Conservation (phyloP, 140 eudicot genomes). For the Erigeron philadelphicus region DNA sequence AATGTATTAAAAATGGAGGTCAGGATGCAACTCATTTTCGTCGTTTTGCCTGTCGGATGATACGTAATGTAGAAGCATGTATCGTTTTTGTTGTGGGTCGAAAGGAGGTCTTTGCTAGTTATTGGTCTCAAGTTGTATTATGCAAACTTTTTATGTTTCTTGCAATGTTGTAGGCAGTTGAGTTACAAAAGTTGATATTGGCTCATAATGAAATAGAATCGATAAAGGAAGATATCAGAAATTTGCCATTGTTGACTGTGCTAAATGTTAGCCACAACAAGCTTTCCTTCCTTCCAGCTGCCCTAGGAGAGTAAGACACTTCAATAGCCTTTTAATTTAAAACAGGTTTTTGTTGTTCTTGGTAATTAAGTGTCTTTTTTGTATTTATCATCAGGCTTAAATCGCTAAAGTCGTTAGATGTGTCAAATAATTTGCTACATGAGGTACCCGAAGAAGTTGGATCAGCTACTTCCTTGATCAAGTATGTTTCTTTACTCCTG, state of each 20-base stretch:
- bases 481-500: conserved; percentile 39
- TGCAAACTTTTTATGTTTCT: conserved; percentile 7
- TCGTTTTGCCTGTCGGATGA: too few species aligned
- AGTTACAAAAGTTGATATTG: conserved; percentile 86
- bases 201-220: conserved; percentile 81
- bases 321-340: background rate
- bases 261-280: conserved; percentile 85
- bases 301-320: conserved; percentile 81
- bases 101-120: too few species aligned
- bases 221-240: conserved; percentile 73
- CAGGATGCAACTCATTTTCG: too few species aligned
- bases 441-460: conserved; percentile 79
- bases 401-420: conserved; percentile 66
- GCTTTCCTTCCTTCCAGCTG: conserved; percentile 76
- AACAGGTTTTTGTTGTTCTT: background rate
- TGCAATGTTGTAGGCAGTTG: conserved; percentile 63
- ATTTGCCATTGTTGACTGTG: conserved; percentile 58
- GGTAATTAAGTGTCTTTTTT: conserved; percentile 5
- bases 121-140: too few species aligned
- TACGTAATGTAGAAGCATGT: too few species aligned
- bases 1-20: too few species aligned
- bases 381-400: conserved; percentile 51
- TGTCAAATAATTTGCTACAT: conserved; percentile 52
- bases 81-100: too few species aligned
- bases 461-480: conserved; percentile 67